Conservation (phyloP, 164 flowering plant species). For the Vitis amurensis region DNA sequence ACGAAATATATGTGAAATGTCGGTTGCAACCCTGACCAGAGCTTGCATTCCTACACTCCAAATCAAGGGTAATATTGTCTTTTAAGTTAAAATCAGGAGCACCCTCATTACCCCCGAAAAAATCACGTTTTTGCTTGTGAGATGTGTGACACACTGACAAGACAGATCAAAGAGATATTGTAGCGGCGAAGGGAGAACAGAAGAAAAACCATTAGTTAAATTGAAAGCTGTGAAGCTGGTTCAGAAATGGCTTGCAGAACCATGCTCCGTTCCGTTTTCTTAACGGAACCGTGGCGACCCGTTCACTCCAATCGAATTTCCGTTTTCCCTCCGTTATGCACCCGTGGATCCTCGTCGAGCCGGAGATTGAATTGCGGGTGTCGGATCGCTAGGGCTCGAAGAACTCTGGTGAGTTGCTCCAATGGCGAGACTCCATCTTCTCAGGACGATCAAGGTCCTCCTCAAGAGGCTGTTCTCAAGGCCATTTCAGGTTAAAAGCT, state of each 20-base stretch:
- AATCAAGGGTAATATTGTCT: no score
- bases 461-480: constrained; percentile 91
- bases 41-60: no score
- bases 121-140: no score
- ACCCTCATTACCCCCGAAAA: no score
- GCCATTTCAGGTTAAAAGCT: constrained; percentile 67
- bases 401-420: constrained; percentile 34
- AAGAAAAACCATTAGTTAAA: background rate
- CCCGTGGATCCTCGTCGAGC: constrained; percentile 6
- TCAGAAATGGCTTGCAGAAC: constrained; percentile 41
- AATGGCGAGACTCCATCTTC: constrained; percentile 23
- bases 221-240: background rate
- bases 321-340: constrained; percentile 15
- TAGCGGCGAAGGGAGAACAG: background rate
- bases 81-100: no score
- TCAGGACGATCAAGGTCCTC: constrained; percentile 66
- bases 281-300: constrained; percentile 47
- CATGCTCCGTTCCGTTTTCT: constrained; percentile 40
- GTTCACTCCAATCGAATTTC: constrained; percentile 17
- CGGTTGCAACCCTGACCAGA: no score
- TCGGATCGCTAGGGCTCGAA: constrained; percentile 14
- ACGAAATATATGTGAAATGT: no score
- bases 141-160: no score
- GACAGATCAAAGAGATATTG: background rate
- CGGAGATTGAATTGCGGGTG: background rate